Evolutionary conservation across 2,329 filamentous ascomycete species (phyloP), one percentile per base, ranked within the genome.

Genomic region (Volutella citrinella): DNA sequence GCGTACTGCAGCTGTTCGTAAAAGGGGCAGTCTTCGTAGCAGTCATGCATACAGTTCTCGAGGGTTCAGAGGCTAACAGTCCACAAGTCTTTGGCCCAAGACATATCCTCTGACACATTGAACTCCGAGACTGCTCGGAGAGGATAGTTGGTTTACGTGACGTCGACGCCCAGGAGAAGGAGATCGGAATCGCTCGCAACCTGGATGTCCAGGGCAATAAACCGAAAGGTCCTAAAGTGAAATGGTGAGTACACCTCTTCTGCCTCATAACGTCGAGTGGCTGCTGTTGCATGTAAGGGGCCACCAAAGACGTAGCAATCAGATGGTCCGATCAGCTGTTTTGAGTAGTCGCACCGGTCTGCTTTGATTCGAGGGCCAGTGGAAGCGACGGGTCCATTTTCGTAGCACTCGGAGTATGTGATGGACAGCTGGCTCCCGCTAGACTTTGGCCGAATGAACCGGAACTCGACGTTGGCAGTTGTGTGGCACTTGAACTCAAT

Each of bases 1-100:
- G 47, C 47, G 20, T 59, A 60, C 33, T 61, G 56, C 2, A 56
- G 43, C 30, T 61, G 58, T 31, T 59, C 56, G 30, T 58, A 61
- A 24, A 60, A 59, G 0, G 57, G 56, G 11, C 57, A 61, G 27
- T 60, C 58, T 7, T 55, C 52, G 27, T 60, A 59, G 18, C 52
- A 54, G 31, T 56, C 55, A 17, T 56, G 42, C 45, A 53, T 53
- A 15, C 48, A 53, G 27, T 51, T 53, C 2, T 22, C 20, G 12
- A 53, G 25, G 1, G 50, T 53, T 5, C 46, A 22, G 7, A 45
- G 10, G 17, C 48, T 49, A n/a, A n/a, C n/a, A n/a, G n/a, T n/a
- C n/a, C n/a, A n/a, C n/a, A n/a, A n/a, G n/a, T n/a, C n/a, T n/a
- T n/a, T n/a, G n/a, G n/a, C n/a, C n/a, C n/a, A n/a, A n/a, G n/a